A percentile compares a stretch with the other conserved stretches of the same genome.
Conservation (phyloP, 371 early-diverging fungal genomes). For the Phascolomyces articulosus region DNA sequence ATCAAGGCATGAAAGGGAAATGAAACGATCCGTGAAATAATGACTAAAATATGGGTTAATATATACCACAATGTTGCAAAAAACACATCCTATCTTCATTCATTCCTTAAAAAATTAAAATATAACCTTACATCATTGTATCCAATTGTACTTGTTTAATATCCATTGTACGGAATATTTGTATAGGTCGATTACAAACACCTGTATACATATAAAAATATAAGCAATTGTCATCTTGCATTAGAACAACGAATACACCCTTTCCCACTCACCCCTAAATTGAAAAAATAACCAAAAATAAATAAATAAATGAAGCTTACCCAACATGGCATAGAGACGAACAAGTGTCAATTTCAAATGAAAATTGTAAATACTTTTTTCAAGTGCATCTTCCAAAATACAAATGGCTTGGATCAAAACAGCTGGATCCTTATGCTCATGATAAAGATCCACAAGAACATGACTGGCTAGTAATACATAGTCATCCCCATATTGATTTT, state of each 20-base stretch:
- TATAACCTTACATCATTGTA: slow-evolving; percentile 79
- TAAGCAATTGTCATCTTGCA: too few species aligned
- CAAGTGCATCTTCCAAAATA: slow-evolving; percentile 78
- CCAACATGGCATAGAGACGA: slow-evolving; percentile 74
- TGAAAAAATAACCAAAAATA: background rate
- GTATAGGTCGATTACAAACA: slow-evolving; percentile 64
- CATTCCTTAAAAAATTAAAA: background rate
- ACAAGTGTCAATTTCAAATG: slow-evolving; percentile 83
- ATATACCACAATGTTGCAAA: too few species aligned
- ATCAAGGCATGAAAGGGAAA: slow-evolving; percentile 57
- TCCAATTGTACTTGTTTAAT: slow-evolving; percentile 92
- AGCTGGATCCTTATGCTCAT: slow-evolving; percentile 28
- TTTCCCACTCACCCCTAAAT: too few species aligned
- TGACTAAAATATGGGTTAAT: slow-evolving; percentile 39
- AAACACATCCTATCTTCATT: too few species aligned
- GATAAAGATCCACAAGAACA: slow-evolving; percentile 57
- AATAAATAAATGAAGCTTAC: slow-evolving; percentile 35
- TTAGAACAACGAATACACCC: too few species aligned
- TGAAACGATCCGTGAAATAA: slow-evolving; percentile 69
- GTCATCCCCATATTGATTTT: slow-evolving; percentile 83
- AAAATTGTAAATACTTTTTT: slow-evolving; percentile 77
- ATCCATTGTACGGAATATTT: slow-evolving; percentile 74
- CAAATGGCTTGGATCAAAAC: slow-evolving; percentile 55
- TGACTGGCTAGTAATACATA: slow-evolving; percentile 72
- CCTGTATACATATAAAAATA: slow-evolving; percentile 39